Base-by-base conservation (phyloP, 2,329 filamentous ascomycete species). In the Chaetoscypha palmicola region DNA sequence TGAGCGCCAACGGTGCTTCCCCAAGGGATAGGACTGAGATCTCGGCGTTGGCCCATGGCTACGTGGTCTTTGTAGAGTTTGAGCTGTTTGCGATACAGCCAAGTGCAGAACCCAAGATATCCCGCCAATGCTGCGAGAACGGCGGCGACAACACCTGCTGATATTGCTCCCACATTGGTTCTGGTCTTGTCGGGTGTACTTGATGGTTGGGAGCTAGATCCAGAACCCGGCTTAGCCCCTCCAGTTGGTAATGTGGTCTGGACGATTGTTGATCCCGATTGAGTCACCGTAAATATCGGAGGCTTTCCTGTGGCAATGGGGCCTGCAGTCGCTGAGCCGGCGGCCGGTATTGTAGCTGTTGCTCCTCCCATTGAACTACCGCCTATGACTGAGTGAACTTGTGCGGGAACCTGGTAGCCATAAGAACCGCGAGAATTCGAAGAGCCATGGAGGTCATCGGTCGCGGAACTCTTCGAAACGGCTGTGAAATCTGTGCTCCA, bases 81-180 rank as follows among this genome's bases (percentile, higher is more conserved):
- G 12, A 88, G 73, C 61, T 85, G 83, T 38, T 80, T 79, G 21
- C 82, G 73, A 67, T 88, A 88, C 5, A 89, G 67, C 76, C 80
- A 87, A 14, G 76, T 73, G 63, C 81, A 85, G 68, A 83, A 86
- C 35, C 77, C 80, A 10, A 86, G 72, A 60, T 86, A 86, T 1
- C 68, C 65, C 2, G 79, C 80, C 0, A 79, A 56, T 14, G 83
- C 54, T 37, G 77, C 76, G 3, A 84, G 70, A 3, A 81, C 57
- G n/a, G 79, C 82, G 0, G 84, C 83, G 23, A 88, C 67, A 16
- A 81, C 64, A 20, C 69, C 68, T 1, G 70, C 68, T 12, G 68
- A 68, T 39, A 75, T 68, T 11, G 70, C 66, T 0, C 68, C 69
- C 0, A 62, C 59, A 22, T 63, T 66, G 10, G 59, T 57, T 34